Base-by-base conservation (phyloP, 1,139 yeast species). In the Blastobotrys apis region DNA sequence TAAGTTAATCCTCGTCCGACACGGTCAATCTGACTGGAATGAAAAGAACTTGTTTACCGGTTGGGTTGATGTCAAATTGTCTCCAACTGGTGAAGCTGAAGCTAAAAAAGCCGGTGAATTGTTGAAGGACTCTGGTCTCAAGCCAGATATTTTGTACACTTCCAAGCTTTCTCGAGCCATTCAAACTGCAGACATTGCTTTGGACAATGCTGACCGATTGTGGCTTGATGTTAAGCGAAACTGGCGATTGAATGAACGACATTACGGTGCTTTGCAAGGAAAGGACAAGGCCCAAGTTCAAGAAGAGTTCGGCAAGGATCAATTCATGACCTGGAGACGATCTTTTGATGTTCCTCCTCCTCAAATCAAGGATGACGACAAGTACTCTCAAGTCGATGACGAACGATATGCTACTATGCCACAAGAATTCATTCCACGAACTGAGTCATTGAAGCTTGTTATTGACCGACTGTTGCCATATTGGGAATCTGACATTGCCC, bases 11-110 rank as follows among this genome's bases (percentile, higher is more conserved):
- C 61, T 66, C 43, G 59, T 66, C 40, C 66, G 97, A 79, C 97
- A 90, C 92, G 97, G 97, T 65, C 96, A 90, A 78, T 85, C 95
- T 73, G 97, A 86, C 71, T 90, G 97, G 97, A 90, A 90, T 72
- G 95, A 87, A 73, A 86, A 86, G 79, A 90, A 92, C 80, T 78
- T 90, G 62, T 92, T 92, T 82, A 90, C 97, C 69, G 98, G 98
- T 65, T 92, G 98, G 98, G 97, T 90, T 55, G 97, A 90, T 69
- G 94, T 87, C 57, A 77, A 79, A 67, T 80, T 92, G 68, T 81
- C 94, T 47, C 90, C 77, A 52, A 71, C 77, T 59, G 97, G 97
- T 71, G 79, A 77, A 68, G 76, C 82, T 68, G 97, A 92, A 75
- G 97, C 97, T 59, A 74, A 75, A 60, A 81, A 85, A 69, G 98